Evolutionary conservation across 1,284 basidiomycete species (phyloP).

Genomic region (Cutaneotrichosporon mucoides): DNA sequence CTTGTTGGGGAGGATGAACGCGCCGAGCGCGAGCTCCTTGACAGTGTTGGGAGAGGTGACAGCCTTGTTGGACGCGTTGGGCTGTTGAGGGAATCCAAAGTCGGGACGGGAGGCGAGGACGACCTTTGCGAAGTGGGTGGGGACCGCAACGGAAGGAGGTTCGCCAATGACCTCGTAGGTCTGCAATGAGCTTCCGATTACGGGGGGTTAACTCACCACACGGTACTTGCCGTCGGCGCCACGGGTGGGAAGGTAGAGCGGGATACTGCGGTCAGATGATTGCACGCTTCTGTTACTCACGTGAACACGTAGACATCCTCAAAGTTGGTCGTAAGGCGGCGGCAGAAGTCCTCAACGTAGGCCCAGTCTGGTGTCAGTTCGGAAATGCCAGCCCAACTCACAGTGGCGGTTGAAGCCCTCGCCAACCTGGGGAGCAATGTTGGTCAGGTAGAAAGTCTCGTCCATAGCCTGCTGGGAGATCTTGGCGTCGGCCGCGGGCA

Average conservation of each 20-base stretch:
- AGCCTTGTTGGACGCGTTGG: slow-evolving; percentile 23
- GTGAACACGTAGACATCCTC: slow-evolving; percentile 97
- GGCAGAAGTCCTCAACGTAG: slow-evolving; percentile 92
- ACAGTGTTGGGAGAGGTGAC: slow-evolving; percentile 44
- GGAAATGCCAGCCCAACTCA: slow-evolving; percentile 42
- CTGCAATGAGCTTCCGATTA: slow-evolving; percentile 47
- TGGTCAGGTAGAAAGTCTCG: slow-evolving; percentile 91
- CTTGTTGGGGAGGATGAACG: slow-evolving; percentile 91
- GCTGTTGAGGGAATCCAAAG: slow-evolving; percentile 65
- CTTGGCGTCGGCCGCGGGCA: slow-evolving; percentile 97
- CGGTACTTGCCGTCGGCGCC: slow-evolving; percentile 88
- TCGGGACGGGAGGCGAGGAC: slow-evolving; percentile 72
- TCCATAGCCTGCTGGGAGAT: slow-evolving; percentile 79
- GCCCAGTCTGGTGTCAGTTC: slow-evolving; percentile 70
- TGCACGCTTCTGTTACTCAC: slow-evolving; percentile 23
- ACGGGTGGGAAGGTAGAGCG: slow-evolving; percentile 86
- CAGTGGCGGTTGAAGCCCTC: slow-evolving; percentile 97
- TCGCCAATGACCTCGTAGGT: slow-evolving; percentile 89
- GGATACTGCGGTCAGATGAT: slow-evolving; percentile 54
- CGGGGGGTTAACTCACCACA: slow-evolving; percentile 60
- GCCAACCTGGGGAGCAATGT: slow-evolving; percentile 98
- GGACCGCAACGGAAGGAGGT: slow-evolving; percentile 84
- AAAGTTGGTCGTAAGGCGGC: slow-evolving; percentile 77
- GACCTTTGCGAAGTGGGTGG: slow-evolving; percentile 98
- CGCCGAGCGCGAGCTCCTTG: slow-evolving; percentile 75